A percentile compares a stretch with the other conserved stretches of the same genome.
These are phyloP conservation scores for Nyctanthes arbortristis DNA, from an alignment of 257 asterid species.

Conservation along the genomic window DNA sequence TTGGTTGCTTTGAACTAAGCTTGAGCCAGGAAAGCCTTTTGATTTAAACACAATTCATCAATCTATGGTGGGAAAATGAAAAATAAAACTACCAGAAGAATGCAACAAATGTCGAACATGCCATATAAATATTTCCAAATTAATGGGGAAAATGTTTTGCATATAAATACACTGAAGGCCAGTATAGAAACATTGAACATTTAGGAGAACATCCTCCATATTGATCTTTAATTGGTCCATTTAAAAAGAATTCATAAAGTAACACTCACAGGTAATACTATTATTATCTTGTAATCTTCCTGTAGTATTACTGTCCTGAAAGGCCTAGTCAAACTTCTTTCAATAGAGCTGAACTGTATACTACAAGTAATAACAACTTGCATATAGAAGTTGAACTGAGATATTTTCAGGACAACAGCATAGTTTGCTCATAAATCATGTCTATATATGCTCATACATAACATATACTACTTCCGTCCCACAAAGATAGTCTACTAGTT, in stretches of 20 bases:
- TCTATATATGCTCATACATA: background rate
- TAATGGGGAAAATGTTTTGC: background rate
- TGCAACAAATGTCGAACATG: constrained; percentile 8
- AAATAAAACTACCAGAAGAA: constrained; percentile 4
- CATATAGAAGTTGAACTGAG: background rate
- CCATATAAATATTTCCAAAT: background rate
- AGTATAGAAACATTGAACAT: background rate
- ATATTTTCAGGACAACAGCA: background rate
- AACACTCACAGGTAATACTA: background rate
- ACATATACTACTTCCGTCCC: background rate
- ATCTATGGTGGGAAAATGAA: constrained; percentile 24
- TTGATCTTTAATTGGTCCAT: background rate
- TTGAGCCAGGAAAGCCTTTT: constrained; percentile 37
- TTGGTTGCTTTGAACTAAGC: constrained; percentile 40
- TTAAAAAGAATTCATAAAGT: background rate
- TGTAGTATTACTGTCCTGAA: background rate
- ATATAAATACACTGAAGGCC: background rate
- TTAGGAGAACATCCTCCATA: background rate
- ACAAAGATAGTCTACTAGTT: too few species aligned
- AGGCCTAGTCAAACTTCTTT: background rate
- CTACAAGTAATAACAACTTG: background rate
- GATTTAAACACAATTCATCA: constrained; percentile 37
- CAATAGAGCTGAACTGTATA: background rate
- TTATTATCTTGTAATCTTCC: background rate
- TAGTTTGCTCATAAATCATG: background rate